phyloP scores from a whole-genome alignment of 176 grass and related monocot genomes.

The Panicum miliaceum region DNA sequence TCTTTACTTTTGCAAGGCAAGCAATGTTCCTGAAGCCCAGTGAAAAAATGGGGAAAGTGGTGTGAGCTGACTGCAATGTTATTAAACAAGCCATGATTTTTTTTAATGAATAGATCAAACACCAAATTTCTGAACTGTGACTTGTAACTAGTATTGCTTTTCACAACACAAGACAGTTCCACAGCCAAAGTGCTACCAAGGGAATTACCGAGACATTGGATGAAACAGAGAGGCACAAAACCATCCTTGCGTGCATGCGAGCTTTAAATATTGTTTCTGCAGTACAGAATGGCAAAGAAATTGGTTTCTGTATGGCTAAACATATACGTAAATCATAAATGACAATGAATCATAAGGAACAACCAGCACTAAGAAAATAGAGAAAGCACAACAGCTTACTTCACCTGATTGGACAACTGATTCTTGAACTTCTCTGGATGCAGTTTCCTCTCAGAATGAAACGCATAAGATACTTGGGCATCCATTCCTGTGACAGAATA shows the following conservation, averaged over 20 bases:
- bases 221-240: slow-evolving; percentile 85
- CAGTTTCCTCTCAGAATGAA: slow-evolving; percentile 89
- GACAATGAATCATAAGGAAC: slow-evolving; percentile 22
- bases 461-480: slow-evolving; percentile 91
- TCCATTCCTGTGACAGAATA: slow-evolving; percentile 82
- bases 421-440: slow-evolving; percentile 97
- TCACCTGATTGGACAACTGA: slow-evolving; percentile 92
- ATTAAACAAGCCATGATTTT: slow-evolving; percentile 22
- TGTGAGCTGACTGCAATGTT: neutral
- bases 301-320: slow-evolving; percentile 29
- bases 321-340: slow-evolving; percentile 24
- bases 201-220: slow-evolving; percentile 74
- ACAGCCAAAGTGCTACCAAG: slow-evolving; percentile 4
- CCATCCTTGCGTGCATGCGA: slow-evolving; percentile 96
- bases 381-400: slow-evolving; percentile 21
- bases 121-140: slow-evolving; percentile 17
- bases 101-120: neutral
- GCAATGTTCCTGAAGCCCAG: slow-evolving; percentile 76
- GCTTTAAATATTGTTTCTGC: slow-evolving; percentile 91
- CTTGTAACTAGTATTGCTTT: slow-evolving; percentile 14
- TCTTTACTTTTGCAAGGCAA: slow-evolving; percentile 79
- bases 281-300: slow-evolving; percentile 47
- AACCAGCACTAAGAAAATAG: slow-evolving; percentile 2
- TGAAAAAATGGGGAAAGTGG: slow-evolving; percentile 14
- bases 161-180: neutral